Base-by-base conservation (phyloP, 495 filamentous ascomycete genomes). In the Penicillium chermesinum region DNA sequence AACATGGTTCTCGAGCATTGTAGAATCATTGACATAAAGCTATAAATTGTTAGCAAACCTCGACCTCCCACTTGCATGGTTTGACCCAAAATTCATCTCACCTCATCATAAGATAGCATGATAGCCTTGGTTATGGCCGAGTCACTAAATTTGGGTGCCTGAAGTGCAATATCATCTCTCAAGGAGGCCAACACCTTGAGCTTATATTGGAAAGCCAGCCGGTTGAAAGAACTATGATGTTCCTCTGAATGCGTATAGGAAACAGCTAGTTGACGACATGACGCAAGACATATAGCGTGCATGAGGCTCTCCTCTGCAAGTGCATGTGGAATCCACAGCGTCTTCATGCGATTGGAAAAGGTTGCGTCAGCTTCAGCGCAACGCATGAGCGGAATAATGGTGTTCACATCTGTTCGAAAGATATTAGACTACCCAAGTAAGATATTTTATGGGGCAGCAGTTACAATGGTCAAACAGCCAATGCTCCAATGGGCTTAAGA, bases 31-130 rank as follows among this genome's bases (percentile, higher is more conserved):
- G 8, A 55, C 16, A 34, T 49, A 58, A 25, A 54, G 42, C 54
- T 61, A 41, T 3, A 9, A 10, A 9, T 12, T 10, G 14, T 45
- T n/a, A 56, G 40, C 30, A 15, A 18, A 27, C 12, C n/a, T 18
- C n/a, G 1, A 2, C 1, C 2, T 10, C 15, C 5, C 6, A 41
- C 7, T 41, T 8, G 18, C 1, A 32, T 18, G 8, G 34, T 14
- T 19, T 38, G n/a, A n/a, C n/a, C n/a, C n/a, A n/a, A n/a, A 30
- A 6, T 9, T 25, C 13, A 14, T 35, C 16, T 13, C 50, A 53
- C 58, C 52, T 61, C 54, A 34, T 61, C 58, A 49, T 58, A 61
- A 42, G 58, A 48, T 12, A 61, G 32, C 58, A 61, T 61, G 2
- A 58, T 55, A 3, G 58, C 51, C 37, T 52, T 54, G 33, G 54